These are phyloP conservation scores for Colletotrichum cordylinicola DNA, from an alignment of 2,329 filamentous ascomycete genomes.

Conservation along the genomic window DNA sequence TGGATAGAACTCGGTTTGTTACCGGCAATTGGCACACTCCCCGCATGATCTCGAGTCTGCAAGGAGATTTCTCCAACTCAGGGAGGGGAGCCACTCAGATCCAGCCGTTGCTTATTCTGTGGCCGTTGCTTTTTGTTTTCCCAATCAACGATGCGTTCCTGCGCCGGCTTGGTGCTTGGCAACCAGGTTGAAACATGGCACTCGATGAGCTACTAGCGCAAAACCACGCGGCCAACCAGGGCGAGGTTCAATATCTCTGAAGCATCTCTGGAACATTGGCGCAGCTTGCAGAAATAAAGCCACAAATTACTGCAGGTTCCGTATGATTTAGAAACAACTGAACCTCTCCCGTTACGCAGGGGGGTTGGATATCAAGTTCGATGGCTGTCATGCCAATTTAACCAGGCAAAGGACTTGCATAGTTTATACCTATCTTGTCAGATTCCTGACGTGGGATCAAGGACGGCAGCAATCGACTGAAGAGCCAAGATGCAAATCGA, in stretches of 20 bases:
- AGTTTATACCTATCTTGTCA: background rate
- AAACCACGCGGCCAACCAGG: background rate
- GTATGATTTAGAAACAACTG: background rate
- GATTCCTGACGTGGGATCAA: background rate
- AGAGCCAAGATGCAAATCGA: background rate
- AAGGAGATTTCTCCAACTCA: background rate
- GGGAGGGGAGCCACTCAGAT: background rate
- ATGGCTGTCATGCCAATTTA: background rate
- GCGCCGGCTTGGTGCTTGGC: background rate
- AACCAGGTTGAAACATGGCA: slow-evolving; percentile 3
- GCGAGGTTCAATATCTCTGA: background rate
- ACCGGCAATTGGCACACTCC: background rate
- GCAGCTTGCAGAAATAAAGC: background rate
- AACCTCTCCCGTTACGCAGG: background rate
- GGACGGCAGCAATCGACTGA: background rate
- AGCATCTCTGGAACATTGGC: slow-evolving; percentile 1
- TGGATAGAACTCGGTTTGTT: background rate
- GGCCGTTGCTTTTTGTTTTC: background rate
- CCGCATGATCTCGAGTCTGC: background rate
- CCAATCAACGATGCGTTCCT: background rate
- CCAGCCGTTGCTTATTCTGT: background rate
- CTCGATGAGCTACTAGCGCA: background rate
- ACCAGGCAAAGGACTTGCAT: background rate
- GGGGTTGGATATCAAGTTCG: background rate
- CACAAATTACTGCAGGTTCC: background rate